Conservation (phyloP, 768 basidiomycete species). For the Hypholoma sublateritium region DNA sequence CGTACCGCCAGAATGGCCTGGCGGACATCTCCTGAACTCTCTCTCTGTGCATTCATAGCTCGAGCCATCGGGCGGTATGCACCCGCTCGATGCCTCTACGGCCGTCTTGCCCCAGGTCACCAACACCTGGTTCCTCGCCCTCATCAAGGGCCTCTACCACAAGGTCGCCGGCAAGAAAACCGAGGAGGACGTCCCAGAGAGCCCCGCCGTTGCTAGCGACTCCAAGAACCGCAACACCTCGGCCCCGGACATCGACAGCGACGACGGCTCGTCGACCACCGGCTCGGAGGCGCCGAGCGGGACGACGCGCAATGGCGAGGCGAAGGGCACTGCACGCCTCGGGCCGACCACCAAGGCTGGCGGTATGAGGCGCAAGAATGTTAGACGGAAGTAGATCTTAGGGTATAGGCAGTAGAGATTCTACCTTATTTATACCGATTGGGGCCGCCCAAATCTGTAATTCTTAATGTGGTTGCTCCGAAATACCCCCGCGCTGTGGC, state of each 20-base stretch:
- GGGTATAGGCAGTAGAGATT: neutral
- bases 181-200: conserved; percentile 7
- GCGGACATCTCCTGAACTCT: neutral
- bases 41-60: conserved; percentile 39
- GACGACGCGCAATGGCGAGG: conserved; percentile 32
- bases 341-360: conserved; percentile 53
- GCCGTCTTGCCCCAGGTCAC: conserved; percentile 55
- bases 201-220: neutral
- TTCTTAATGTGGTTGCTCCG: neutral
- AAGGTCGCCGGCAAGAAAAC: conserved; percentile 27
- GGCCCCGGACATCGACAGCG: conserved; percentile 30
- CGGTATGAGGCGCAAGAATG: conserved; percentile 62
- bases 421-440: neutral
- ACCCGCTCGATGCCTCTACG: conserved; percentile 57
- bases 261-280: conserved; percentile 40
- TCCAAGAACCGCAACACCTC: conserved; percentile 19
- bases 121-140: conserved; percentile 69
- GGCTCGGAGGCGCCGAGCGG: conserved; percentile 46
- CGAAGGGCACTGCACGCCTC: conserved; percentile 27
- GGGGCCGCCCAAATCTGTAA: neutral
- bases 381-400: conserved; percentile 43
- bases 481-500: neutral
- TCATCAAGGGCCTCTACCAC: conserved; percentile 35
- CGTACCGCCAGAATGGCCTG: conserved; percentile 26
- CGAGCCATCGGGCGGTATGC: conserved; percentile 57